These are phyloP conservation scores for Vigna radiata DNA, from an alignment of 306 rosid species.

Conservation along the genomic window DNA sequence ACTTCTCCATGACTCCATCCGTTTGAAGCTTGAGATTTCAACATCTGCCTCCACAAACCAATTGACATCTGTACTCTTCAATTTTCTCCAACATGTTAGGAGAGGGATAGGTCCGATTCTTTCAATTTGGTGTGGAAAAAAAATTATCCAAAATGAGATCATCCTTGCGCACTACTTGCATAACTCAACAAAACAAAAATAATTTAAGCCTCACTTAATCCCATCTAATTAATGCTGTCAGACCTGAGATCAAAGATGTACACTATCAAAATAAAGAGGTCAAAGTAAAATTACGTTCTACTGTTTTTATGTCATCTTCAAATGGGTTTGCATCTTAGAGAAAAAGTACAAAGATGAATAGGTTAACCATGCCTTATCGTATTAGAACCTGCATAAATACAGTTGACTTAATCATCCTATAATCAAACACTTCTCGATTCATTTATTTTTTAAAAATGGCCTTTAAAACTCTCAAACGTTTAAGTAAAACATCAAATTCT, in stretches of 20 bases:
- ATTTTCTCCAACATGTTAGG: neutral
- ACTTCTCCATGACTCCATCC: slow-evolving; percentile 51
- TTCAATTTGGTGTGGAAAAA: neutral
- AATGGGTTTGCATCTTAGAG: neutral
- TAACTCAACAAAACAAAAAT: neutral
- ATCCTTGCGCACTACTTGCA: neutral
- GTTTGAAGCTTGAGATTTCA: slow-evolving; percentile 50
- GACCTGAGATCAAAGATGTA: neutral
- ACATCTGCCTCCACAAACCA: slow-evolving; percentile 57
- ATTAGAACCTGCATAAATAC: no score
- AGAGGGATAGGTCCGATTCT: neutral
- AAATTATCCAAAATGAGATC: neutral
- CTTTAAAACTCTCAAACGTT: neutral
- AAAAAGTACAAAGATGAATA: no score
- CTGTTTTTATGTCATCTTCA: neutral
- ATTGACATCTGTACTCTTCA: slow-evolving; percentile 45
- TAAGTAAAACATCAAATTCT: neutral
- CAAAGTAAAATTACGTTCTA: neutral
- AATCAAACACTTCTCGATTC: neutral
- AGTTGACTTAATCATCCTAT: no score
- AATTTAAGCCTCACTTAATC: neutral
- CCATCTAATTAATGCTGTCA: neutral
- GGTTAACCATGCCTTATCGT: no score
- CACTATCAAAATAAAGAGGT: neutral
- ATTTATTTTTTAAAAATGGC: neutral